Base-by-base conservation (phyloP, 768 basidiomycete species). In the Cubamyces sp. region DNA sequence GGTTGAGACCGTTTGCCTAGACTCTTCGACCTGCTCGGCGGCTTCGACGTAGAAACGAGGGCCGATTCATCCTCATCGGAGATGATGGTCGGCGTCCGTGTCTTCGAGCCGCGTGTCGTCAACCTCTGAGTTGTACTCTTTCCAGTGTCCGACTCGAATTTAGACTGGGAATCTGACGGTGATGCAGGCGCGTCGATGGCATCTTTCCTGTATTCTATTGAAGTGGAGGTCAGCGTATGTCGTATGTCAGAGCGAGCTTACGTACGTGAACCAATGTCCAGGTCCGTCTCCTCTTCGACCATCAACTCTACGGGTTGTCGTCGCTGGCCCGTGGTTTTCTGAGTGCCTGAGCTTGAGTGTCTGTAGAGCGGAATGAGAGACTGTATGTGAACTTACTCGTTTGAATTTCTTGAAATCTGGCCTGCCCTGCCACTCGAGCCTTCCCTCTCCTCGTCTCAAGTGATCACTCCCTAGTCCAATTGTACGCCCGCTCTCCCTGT, bases 401-500 rank as follows among this genome's bases (percentile, higher is more conserved):
- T 84, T 90, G 67, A 92, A 93, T 71, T 87, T 92, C 71, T 93
- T 93, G 74, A 86, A 91, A 68, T 93, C 85, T 0, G 83, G 82
- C 49, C 77, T 75, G 1, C 82, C 82, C 57, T 80, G 76, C 84
- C 82, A 83, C 19, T 77, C 70, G 3, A 72, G 60, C 56, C 70
- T 70, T 37, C 62, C 66, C 26, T 60, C 63, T 42, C 52, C 71
- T 64, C 61, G 65, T 65, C 58, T 57, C 67, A 57, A 54, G 49
- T 14, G 57, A 47, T 43, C 57, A 57, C 18, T 69, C 66, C 40
- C 26, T 2, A 9, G 1, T 12, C 41, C 43, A 5, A n/a, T 37
- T 45, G 21, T 51, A 23, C 34, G 15, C 57, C 26, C 54, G 46
- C 72, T 68, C 61, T 76, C 78, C 69, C 73, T 74, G 69, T 75